These are phyloP conservation scores for Anacardium occidentale DNA, from an alignment of 345 rosid genomes.

Conservation along the genomic window DNA sequence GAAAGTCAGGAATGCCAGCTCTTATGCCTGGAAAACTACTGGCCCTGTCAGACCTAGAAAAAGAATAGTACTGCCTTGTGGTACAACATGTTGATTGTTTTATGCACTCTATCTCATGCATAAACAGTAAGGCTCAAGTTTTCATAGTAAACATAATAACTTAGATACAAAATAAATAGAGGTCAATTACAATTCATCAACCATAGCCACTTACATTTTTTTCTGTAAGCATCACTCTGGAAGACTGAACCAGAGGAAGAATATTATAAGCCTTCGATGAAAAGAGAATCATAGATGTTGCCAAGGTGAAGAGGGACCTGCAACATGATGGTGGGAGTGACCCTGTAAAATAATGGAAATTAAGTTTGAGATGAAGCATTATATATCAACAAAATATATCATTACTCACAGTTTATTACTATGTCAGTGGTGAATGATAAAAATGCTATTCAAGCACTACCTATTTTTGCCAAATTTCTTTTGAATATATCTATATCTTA, in stretches of 20 bases:
- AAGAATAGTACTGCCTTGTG: neutral
- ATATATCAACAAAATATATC: neutral
- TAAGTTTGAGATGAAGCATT: constrained; percentile 7
- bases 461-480: neutral
- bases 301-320: constrained; percentile 81
- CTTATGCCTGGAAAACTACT: neutral
- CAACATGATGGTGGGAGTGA: constrained; percentile 74
- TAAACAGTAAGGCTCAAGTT: neutral
- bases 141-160: neutral
- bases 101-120: neutral
- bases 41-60: neutral
- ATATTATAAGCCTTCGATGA: constrained; percentile 73
- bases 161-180: neutral
- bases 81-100: neutral
- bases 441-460: constrained; percentile 3
- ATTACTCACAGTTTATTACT: neutral
- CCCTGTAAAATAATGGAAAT: constrained; percentile 45
- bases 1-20: neutral
- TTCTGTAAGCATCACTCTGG: constrained; percentile 57
- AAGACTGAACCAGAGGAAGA: constrained; percentile 47
- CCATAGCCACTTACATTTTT: constrained; percentile 44
- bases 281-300: constrained; percentile 85
- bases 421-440: neutral
- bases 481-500: neutral
- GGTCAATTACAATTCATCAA: constrained; percentile 4